A percentile compares a stretch with the other conserved stretches of the same genome.
Conservation (phyloP, 805 yeast genomes). For the Wickerhamomyces silvicola region DNA sequence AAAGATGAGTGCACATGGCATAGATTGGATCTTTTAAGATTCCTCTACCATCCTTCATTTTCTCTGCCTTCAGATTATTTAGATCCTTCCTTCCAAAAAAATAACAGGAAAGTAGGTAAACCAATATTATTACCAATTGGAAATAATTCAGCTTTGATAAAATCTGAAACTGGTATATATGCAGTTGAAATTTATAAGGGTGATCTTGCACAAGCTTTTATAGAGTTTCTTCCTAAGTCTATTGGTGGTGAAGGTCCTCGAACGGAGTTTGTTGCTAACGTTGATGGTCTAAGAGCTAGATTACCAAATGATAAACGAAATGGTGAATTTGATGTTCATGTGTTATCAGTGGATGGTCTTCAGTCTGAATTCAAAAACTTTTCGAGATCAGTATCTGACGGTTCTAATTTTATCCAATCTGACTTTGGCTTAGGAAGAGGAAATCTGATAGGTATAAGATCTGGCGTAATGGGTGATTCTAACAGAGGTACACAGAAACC, state of each 20-base stretch:
- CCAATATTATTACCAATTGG: slow-evolving; percentile 44
- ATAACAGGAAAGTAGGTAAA: slow-evolving; percentile 27
- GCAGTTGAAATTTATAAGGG: slow-evolving; percentile 59
- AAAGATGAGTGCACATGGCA: slow-evolving; percentile 84
- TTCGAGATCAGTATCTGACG: slow-evolving; percentile 14
- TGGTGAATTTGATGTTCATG: slow-evolving; percentile 38
- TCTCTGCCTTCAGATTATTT: slow-evolving; percentile 56
- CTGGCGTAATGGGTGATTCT: slow-evolving; percentile 26
- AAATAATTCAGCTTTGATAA: slow-evolving; percentile 37
- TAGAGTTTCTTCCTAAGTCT: slow-evolving; percentile 53
- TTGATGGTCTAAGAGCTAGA: slow-evolving; percentile 34
- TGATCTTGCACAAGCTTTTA: slow-evolving; percentile 38
- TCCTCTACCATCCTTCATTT: slow-evolving; percentile 76
- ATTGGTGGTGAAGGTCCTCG: slow-evolving; percentile 61
- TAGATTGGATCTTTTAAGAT: slow-evolving; percentile 70
- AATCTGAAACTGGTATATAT: slow-evolving; percentile 62
- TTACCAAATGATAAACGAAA: slow-evolving; percentile 29
- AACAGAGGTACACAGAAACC: slow-evolving; percentile 21
- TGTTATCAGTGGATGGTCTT: slow-evolving; percentile 57
- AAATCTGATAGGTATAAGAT: slow-evolving; percentile 30
- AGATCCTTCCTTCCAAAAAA: slow-evolving; percentile 34
- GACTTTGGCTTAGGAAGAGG: slow-evolving; percentile 41
- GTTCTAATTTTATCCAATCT: slow-evolving; percentile 9
- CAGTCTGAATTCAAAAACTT: slow-evolving; percentile 48
- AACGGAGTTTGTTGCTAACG: slow-evolving; percentile 40